These are phyloP conservation scores for Ascoidea tarda DNA, from an alignment of 805 yeast genomes.

Conservation along the genomic window DNA sequence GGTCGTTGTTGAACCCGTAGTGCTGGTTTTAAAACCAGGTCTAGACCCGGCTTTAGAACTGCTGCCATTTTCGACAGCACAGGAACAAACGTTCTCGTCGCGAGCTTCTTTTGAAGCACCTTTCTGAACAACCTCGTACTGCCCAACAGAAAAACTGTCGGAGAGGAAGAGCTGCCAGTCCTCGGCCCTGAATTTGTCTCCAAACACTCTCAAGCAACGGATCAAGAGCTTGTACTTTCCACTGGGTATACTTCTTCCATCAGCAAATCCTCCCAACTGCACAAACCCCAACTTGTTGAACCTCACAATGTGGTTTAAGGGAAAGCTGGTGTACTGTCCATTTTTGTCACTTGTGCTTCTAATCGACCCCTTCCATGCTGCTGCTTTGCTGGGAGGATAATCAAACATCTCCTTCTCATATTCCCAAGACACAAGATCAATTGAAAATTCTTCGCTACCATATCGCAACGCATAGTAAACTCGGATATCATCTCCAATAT, in stretches of 20 bases:
- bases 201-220: background rate
- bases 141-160: background rate
- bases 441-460: constrained; percentile 7
- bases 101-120: no score
- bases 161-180: background rate
- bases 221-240: background rate
- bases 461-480: constrained; percentile 6
- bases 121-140: no score
- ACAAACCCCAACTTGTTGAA: background rate
- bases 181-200: background rate
- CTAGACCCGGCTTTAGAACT: no score
- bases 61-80: no score
- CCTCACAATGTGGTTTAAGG: background rate
- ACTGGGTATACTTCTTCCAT: background rate
- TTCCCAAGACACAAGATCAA: constrained; percentile 8
- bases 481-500: constrained; percentile 1
- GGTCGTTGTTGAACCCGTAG: no score
- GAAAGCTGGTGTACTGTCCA: background rate
- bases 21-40: no score
- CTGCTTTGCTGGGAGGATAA: background rate
- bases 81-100: no score
- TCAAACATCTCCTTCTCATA: constrained; percentile 3
- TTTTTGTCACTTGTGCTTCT: background rate
- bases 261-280: background rate
- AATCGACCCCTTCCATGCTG: background rate